Conservation (phyloP, 495 filamentous ascomycete genomes). For the Penicillium simplicissimum region DNA sequence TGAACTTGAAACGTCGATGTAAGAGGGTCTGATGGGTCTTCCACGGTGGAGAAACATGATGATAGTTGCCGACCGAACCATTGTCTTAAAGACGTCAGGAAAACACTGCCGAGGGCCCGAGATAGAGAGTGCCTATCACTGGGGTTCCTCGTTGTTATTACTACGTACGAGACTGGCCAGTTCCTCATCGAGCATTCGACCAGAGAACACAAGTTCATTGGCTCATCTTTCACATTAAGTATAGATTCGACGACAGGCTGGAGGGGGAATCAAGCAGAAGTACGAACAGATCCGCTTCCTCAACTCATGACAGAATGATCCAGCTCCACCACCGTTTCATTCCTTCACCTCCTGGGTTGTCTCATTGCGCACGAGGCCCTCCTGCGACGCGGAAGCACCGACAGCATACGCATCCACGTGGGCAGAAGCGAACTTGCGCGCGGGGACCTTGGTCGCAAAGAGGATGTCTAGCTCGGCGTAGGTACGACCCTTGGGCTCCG, state of each 20-base stretch:
- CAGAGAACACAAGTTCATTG: neutral
- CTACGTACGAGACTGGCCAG: neutral
- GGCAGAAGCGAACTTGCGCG: constrained; percentile 61
- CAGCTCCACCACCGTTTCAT: constrained; percentile 1
- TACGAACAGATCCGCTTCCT: neutral
- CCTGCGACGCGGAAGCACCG: constrained; percentile 17
- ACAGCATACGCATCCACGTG: constrained; percentile 57
- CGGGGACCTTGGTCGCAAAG: constrained; percentile 57
- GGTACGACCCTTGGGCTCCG: constrained; percentile 63
- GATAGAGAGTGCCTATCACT: neutral
- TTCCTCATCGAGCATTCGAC: neutral
- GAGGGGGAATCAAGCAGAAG: neutral
- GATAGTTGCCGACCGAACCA: too few species aligned
- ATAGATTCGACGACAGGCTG: neutral
- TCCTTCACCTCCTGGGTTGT: constrained; percentile 15
- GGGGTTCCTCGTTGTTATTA: neutral
- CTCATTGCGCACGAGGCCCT: constrained; percentile 20
- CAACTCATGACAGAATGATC: neutral
- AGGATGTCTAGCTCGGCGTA: constrained; percentile 70
- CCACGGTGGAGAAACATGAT: too few species aligned
- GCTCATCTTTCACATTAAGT: neutral
- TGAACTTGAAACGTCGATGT: too few species aligned
- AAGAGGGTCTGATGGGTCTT: too few species aligned
- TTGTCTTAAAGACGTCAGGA: too few species aligned
- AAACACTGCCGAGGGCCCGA: too few species aligned